A percentile compares a stretch with the other conserved stretches of the same genome.
These are phyloP conservation scores for Xylariomycetidae sp. DNA, from an alignment of 2,329 filamentous ascomycete genomes.

Conservation along the genomic window DNA sequence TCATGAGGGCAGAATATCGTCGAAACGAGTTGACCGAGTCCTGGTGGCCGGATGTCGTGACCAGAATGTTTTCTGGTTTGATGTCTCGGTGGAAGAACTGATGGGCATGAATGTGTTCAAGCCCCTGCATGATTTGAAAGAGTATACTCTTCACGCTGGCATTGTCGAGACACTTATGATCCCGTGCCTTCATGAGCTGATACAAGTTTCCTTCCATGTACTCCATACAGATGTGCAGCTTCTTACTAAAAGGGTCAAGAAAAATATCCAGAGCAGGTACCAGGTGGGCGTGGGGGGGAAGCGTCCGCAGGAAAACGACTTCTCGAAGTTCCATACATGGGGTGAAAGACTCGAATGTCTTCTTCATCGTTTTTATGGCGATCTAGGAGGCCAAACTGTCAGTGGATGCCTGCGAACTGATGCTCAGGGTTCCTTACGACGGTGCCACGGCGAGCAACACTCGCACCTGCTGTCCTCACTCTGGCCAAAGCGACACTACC, in stretches of 20 bases:
- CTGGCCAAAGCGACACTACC: conserved; percentile 90
- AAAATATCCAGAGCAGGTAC: conserved; percentile 99
- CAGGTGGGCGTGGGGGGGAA: conserved; percentile 83
- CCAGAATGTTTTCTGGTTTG: conserved; percentile 97
- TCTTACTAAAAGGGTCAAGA: conserved; percentile 90
- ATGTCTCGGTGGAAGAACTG: conserved; percentile 99
- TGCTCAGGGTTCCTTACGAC: conserved; percentile 60
- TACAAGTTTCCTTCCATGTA: conserved; percentile 99
- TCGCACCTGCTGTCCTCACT: conserved; percentile 84
- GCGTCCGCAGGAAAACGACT: conserved; percentile 89
- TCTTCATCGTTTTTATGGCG: conserved; percentile 99
- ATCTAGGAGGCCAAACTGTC: conserved; percentile 55
- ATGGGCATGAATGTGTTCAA: conserved; percentile 96
- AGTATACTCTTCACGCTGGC: conserved; percentile 95
- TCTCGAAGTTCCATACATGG: conserved; percentile 92
- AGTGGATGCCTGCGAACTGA: conserved; percentile 4
- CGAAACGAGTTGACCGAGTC: conserved; percentile 83
- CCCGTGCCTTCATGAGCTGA: conserved; percentile 96
- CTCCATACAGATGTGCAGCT: conserved; percentile 98
- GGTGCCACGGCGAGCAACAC: conserved; percentile 82
- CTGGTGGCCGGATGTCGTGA: conserved; percentile 81
- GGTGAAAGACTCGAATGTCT: conserved; percentile 89
- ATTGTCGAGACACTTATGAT: conserved; percentile 89
- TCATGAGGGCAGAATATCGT: conserved; percentile 88
- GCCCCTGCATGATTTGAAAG: conserved; percentile 91